Percentiles rank a stretch among this genome's conserved stretches.
Conservation (phyloP, 1,284 basidiomycete genomes). For the Chiua sp. region DNA sequence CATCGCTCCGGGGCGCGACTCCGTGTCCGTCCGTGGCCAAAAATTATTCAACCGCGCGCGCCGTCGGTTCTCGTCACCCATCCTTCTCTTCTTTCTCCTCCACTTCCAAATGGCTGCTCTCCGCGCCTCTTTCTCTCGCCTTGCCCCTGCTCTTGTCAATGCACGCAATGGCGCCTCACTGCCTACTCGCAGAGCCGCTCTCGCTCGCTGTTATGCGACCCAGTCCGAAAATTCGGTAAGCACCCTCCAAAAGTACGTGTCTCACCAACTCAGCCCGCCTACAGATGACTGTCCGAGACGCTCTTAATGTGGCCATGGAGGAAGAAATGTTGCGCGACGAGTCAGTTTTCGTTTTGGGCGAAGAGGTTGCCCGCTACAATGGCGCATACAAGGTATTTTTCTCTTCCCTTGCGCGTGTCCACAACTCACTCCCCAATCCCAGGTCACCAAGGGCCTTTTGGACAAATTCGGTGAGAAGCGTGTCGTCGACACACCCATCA, state of each 20-base stretch:
- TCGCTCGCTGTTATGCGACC: constrained; percentile 67
- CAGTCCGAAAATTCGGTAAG: constrained; percentile 63
- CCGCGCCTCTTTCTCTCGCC: constrained; percentile 66
- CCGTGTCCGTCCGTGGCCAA: constrained; percentile 38
- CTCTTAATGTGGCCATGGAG: constrained; percentile 98
- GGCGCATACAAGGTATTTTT: constrained; percentile 94
- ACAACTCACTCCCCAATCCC: constrained; percentile 11
- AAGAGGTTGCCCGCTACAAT: constrained; percentile 99
- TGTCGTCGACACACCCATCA: constrained; percentile 98
- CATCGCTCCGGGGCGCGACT: constrained; percentile 11
- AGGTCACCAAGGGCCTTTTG: constrained; percentile 97
- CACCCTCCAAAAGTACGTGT: constrained; percentile 7
- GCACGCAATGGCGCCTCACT: constrained; percentile 45
- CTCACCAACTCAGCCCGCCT: constrained; percentile 10
- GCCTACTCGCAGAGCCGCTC: constrained; percentile 46
- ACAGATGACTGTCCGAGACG: constrained; percentile 98
- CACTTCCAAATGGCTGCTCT: constrained; percentile 59
- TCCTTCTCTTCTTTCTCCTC: constrained; percentile 27
- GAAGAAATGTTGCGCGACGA: constrained; percentile 99
- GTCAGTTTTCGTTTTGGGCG: constrained; percentile 94
- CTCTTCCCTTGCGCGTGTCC: constrained; percentile 3
- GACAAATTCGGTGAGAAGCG: constrained; percentile 99
- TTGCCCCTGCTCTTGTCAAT: constrained; percentile 60
- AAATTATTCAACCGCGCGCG: constrained; percentile 22
- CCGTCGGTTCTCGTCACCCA: constrained; percentile 17